Evolutionary conservation across 169 alveolate species (phyloP).

Genomic region (Eimeria sp.): DNA sequence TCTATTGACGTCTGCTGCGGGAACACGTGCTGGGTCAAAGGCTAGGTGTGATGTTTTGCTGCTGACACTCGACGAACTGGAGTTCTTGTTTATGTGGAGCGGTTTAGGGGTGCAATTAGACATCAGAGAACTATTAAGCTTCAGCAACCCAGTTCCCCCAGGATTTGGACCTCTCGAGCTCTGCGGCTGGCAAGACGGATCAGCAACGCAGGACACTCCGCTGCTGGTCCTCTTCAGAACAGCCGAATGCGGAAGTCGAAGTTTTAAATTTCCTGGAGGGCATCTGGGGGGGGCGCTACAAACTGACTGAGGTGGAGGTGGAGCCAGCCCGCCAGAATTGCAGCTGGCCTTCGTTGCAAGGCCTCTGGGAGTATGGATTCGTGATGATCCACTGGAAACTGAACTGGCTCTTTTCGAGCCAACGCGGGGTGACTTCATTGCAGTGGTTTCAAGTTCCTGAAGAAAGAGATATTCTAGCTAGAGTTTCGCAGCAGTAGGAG

Average conservation of each 20-base stretch:
- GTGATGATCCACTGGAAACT: background rate
- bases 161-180: background rate
- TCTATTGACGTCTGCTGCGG: background rate
- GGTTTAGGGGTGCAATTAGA: background rate
- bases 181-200: background rate
- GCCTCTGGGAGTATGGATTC: background rate
- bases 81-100: background rate
- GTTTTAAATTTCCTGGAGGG: background rate
- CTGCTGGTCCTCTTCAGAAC: background rate
- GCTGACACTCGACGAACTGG: background rate
- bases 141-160: background rate
- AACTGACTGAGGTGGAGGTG: background rate
- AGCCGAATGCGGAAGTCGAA: background rate
- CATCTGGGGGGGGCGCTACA: background rate
- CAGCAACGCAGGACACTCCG: background rate
- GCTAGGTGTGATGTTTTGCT: background rate
- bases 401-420: background rate
- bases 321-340: background rate
- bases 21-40: background rate
- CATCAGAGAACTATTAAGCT: background rate
- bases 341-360: background rate
- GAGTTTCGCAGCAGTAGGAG: background rate
- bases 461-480: background rate
- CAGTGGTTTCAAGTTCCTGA: background rate
- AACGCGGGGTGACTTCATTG: background rate